A percentile compares a stretch with the other conserved stretches of the same genome.
phyloP scores from a whole-genome alignment of 371 early-diverging fungal genomes.

The Zancudomyces culisetae region DNA sequence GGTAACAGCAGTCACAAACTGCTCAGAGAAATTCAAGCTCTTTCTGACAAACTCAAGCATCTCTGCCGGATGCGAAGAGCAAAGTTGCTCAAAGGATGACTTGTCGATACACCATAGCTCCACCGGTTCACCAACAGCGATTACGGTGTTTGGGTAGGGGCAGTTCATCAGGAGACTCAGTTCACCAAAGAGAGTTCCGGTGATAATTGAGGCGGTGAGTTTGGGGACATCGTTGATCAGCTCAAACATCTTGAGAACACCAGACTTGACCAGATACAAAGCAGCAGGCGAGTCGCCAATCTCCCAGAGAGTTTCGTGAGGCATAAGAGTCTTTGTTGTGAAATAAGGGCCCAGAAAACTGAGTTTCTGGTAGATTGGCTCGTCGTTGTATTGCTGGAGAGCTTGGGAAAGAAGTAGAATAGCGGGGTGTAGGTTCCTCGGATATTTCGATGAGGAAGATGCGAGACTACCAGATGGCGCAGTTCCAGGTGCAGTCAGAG shows the following conservation, averaged over 20 bases:
- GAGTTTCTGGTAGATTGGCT: not conserved
- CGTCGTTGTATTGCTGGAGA: slow-evolving; percentile 1
- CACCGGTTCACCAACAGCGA: slow-evolving; percentile 39
- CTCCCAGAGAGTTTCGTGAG: not conserved
- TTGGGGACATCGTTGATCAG: no score
- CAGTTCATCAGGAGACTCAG: slow-evolving; percentile 40
- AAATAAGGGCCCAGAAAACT: not conserved
- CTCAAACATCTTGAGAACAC: slow-evolving; percentile 24
- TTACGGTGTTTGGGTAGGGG: slow-evolving; percentile 33
- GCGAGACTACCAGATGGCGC: no score
- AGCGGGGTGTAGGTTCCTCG: not conserved
- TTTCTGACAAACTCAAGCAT: slow-evolving; percentile 33
- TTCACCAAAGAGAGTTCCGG: slow-evolving; percentile 63
- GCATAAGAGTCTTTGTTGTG: not conserved
- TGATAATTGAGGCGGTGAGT: slow-evolving; percentile 51
- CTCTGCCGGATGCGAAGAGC: slow-evolving; percentile 25
- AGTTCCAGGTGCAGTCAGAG: not conserved
- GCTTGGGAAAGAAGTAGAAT: not conserved
- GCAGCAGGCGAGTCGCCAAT: not conserved
- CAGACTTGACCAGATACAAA: not conserved
- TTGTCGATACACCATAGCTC: slow-evolving; percentile 43
- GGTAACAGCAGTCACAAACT: slow-evolving; percentile 33
- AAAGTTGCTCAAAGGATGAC: slow-evolving; percentile 34
- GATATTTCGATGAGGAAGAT: not conserved
- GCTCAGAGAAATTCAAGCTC: slow-evolving; percentile 35